Base-by-base conservation (phyloP, 768 basidiomycete species). In the Cystobasidium tubakii region DNA sequence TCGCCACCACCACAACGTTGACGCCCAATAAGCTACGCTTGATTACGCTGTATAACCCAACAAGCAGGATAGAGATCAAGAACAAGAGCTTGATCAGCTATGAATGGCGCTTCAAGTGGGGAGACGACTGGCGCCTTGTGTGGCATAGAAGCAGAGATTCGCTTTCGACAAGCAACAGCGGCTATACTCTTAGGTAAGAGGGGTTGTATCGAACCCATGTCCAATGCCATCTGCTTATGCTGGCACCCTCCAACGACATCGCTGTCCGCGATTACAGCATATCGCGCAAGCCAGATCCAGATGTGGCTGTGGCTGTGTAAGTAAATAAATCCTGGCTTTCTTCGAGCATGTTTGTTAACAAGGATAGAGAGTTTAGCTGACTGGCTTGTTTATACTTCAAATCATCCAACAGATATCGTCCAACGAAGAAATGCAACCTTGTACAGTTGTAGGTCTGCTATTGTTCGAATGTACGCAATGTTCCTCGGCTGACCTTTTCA, bases 241-340 rank as follows among this genome's bases (percentile, higher is more conserved):
- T 39, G 39, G 15, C 39, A 39, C 15, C 39, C 6, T n/a, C 21
- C 21, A n/a, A n/a, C 53, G 6, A n/a, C 21, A 54, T 29, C 53
- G 21, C 53, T 54, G 21, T 6, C 6, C 39, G 15, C 15, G 15
- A 39, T 15, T 6, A 54, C 21, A 60, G 57, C 27, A 60, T 60
- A 34, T 29, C 57, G 23, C 69, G 69, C 21, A 71, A 71, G 39
- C 69, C 69, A 6, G 69, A 71, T 36, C 69, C 57, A 60, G 57
- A 29, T 21, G 29, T 60, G 13, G 57, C 57, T 60, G 57, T 34
- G 33, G 57, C 57, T 60, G 57, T 60, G 33, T 60, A 21, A 23
- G 29, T 39, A 15, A 39, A 39, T 39, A 39, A 15, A 6, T 39
- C 15, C 39, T 39, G 39, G 39, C n/a, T n/a, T n/a, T n/a, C n/a